Evolutionary conservation across 306 rosid species (phyloP), one percentile per base, ranked within the genome.

Genomic region (Erythrophleum fordii): DNA sequence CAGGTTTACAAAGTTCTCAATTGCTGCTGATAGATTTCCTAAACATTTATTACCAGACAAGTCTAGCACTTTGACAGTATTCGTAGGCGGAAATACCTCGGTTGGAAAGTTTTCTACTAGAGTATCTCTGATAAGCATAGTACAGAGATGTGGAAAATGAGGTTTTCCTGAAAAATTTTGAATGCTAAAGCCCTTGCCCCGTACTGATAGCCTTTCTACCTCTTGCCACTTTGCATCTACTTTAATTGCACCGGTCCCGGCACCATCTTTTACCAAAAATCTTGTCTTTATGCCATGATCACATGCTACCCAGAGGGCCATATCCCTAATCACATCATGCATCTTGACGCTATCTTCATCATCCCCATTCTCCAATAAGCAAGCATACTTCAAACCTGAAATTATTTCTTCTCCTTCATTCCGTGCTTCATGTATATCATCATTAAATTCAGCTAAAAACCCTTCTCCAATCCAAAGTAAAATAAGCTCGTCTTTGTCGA

Each of bases 251-350:
- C 45, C 4, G 0, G 0, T 31, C 31, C 2, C 1, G 0, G 12
- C 44, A 51, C 31, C 18, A 72, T 51, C 64, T 34, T 34, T 31
- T 6, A 34, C 34, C 5, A 72, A 6, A 6, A 31, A 31, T 52
- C 22, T 51, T 1, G 64, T 46, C 5, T 26, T 46, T 9, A 11
- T 0, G 9, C 25, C 75, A 46, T 46, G 77, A 51, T 34, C 64
- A 34, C 77, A 72, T 18, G 34, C 77, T 11, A 72, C 2, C 77
- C 48, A 72, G 4, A 72, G 25, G 7, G 64, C 48, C 64, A 52
- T 51, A 5, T 34, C 64, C 31, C 77, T 52, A 0, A 72, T 72
- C 13, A 72, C 77, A 72, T 31, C 29, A 34, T 72, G 77, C 77
- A 72, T 51, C 64, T 51, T 72, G 34, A 72, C 7, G 2, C 34